Percentiles rank a stretch among this genome's conserved stretches.
These are phyloP conservation scores for Paspalum vaginatum DNA, from an alignment of 176 grass and related monocot species.

Conservation along the genomic window DNA sequence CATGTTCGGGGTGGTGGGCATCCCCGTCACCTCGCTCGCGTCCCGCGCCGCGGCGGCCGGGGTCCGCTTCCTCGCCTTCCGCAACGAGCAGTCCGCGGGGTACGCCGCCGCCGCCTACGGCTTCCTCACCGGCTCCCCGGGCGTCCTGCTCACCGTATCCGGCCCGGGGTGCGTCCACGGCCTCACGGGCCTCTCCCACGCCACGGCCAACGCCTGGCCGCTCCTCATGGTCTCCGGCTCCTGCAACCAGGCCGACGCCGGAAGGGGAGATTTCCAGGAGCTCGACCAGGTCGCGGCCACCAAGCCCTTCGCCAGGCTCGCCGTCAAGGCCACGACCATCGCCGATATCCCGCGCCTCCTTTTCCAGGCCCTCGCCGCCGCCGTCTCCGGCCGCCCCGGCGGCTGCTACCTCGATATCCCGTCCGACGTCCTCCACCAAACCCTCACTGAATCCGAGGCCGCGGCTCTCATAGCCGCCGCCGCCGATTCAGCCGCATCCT, in stretches of 20 bases:
- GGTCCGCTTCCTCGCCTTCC: conserved; percentile 91
- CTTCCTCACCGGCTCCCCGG: conserved; percentile 65
- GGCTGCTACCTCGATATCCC: conserved; percentile 93
- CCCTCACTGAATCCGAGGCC: conserved; percentile 66
- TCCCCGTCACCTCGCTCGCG: conserved; percentile 86
- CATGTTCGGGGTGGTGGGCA: conserved; percentile 97
- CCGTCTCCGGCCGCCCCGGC: conserved; percentile 65
- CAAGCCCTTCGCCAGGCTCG: conserved; percentile 79
- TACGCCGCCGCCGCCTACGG: conserved; percentile 91
- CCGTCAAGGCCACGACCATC: conserved; percentile 70
- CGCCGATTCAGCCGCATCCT: conserved; percentile 35
- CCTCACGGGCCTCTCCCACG: conserved; percentile 87
- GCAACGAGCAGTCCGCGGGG: conserved; percentile 90
- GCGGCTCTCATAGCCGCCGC: conserved; percentile 44
- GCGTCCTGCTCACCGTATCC: conserved; percentile 89
- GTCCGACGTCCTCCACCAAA: conserved; percentile 91
- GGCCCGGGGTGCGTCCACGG: conserved; percentile 89
- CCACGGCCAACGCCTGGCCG: conserved; percentile 80
- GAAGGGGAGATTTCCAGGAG: conserved; percentile 95
- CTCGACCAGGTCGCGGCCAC: conserved; percentile 84
- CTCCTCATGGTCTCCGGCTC: conserved; percentile 90
- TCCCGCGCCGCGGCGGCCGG: conserved; percentile 68
- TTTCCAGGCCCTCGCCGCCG: conserved; percentile 57
- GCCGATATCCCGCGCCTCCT: conserved; percentile 78
- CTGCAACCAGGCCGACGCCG: conserved; percentile 73